A percentile compares a stretch with the other conserved stretches of the same genome.
These are phyloP conservation scores for Camillea tinctor DNA, from an alignment of 2,329 filamentous ascomycete species.

Conservation along the genomic window DNA sequence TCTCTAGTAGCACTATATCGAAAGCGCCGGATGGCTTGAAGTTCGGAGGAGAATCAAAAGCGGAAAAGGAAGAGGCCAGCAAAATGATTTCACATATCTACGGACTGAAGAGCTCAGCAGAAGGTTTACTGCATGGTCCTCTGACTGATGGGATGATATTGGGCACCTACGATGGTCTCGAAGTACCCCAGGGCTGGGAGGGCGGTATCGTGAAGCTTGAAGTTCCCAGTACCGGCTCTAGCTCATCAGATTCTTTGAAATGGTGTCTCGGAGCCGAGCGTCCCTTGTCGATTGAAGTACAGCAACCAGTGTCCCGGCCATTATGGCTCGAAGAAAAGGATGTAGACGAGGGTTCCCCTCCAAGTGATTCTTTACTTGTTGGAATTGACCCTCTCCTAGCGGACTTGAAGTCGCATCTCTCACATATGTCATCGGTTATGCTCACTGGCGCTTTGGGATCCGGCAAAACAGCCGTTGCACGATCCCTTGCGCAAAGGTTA, in stretches of 20 bases:
- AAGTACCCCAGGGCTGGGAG: constrained; percentile 64
- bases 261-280: constrained; percentile 82
- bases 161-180: constrained; percentile 53
- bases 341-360: constrained; percentile 54
- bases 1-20: constrained; percentile 54
- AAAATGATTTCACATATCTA: constrained; percentile 73
- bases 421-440: constrained; percentile 84
- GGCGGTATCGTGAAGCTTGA: constrained; percentile 84
- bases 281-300: constrained; percentile 72
- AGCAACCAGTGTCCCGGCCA: constrained; percentile 68
- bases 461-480: constrained; percentile 82
- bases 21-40: constrained; percentile 67
- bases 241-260: constrained; percentile 45
- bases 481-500: constrained; percentile 71
- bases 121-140: constrained; percentile 75
- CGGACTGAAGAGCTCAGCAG: constrained; percentile 48
- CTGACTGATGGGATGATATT: constrained; percentile 87
- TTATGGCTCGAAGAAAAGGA: constrained; percentile 48
- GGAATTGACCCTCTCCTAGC: constrained; percentile 78
- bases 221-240: constrained; percentile 42
- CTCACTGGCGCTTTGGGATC: constrained; percentile 86
- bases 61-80: constrained; percentile 74
- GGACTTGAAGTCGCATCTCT: constrained; percentile 72
- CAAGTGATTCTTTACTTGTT: constrained; percentile 64
- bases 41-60: constrained; percentile 84